Base-by-base conservation (phyloP, 2,329 filamentous ascomycete genomes). In the Epichloe aotearoae region DNA sequence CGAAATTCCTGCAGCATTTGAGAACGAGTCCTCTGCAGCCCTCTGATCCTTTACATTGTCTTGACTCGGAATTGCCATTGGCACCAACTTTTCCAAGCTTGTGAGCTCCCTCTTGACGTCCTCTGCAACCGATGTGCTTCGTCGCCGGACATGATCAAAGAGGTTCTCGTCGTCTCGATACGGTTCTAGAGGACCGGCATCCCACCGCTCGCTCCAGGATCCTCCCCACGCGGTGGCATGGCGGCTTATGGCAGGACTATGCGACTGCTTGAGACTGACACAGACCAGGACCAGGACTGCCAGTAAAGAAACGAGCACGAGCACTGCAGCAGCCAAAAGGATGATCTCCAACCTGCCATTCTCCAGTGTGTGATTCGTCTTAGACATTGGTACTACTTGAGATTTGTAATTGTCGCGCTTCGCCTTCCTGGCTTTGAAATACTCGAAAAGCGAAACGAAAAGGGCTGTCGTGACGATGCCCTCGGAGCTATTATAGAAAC, bases 281-380 rank as follows among this genome's bases (percentile, higher is more conserved):
- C 60, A 61, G 43, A 63, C 53, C 42, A 63, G 60, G 39, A 69
- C 58, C 23, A 67, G 49, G 17, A 64, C 52, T 20, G 58, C 59
- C 15, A 70, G 56, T 6, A 64, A 53, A 15, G 55, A 57, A 15
- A 68, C 64, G 30, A 69, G 59, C 15, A 64, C 41, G 37, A 69
- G 54, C 45, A 65, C 60, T 12, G 59, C 61, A 14, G 59, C 51
- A 12, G 66, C 64, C 26, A 70, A 54, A 20, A 67, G 54, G 38
- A 63, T 47, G 43, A 69, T 66, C 54, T 69, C 65, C 37, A 65
- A 51, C 42, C 59, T 59, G 50, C 55, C 61, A 36, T 60, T 54
- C n/a, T 65, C 61, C 38, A 62, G 40, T 36, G 58, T 56, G 33
- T 53, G 58, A 23, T 53, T 51, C 42, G 48, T 33, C 46, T 61